A percentile compares a stretch with the other conserved stretches of the same genome.
These are phyloP conservation scores for Parathielavia appendiculata DNA, from an alignment of 495 filamentous ascomycete species.

Conservation along the genomic window DNA sequence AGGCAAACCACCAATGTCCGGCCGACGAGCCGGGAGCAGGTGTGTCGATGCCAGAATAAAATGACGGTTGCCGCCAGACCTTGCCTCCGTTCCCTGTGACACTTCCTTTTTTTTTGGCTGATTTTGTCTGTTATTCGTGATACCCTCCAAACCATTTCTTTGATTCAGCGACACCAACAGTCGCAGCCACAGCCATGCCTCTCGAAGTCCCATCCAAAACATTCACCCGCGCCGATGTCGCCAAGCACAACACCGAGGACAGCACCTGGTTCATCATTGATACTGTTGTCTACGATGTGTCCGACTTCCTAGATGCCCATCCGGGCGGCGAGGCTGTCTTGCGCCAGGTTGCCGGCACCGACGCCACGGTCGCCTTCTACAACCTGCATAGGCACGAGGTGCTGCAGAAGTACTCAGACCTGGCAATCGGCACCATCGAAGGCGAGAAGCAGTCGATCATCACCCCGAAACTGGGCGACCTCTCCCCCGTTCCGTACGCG, in stretches of 20 bases:
- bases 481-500: conserved; percentile 72
- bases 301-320: conserved; percentile 87
- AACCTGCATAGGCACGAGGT: conserved; percentile 92
- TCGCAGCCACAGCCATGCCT: conserved; percentile 14
- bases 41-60: conserved; percentile 14
- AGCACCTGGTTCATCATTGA: conserved; percentile 79
- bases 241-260: conserved; percentile 77
- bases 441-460: conserved; percentile 72
- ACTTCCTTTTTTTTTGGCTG: conserved; percentile 1
- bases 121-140: conserved; percentile 1
- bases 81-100: background rate
- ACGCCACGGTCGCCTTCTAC: conserved; percentile 86
- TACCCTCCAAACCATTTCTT: background rate
- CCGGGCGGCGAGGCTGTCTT: conserved; percentile 81
- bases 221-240: conserved; percentile 70
- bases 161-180: background rate
- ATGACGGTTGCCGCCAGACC: background rate
- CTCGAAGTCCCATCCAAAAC: conserved; percentile 39
- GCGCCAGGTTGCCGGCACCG: conserved; percentile 75
- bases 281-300: conserved; percentile 86
- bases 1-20: conserved; percentile 14
- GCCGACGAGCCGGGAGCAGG: conserved; percentile 5
- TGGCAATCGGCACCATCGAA: conserved; percentile 70
- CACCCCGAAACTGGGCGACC: conserved; percentile 61
- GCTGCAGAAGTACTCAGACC: conserved; percentile 64